Conservation (phyloP, 345 rosid species). For the Cardamine resedifolia region DNA sequence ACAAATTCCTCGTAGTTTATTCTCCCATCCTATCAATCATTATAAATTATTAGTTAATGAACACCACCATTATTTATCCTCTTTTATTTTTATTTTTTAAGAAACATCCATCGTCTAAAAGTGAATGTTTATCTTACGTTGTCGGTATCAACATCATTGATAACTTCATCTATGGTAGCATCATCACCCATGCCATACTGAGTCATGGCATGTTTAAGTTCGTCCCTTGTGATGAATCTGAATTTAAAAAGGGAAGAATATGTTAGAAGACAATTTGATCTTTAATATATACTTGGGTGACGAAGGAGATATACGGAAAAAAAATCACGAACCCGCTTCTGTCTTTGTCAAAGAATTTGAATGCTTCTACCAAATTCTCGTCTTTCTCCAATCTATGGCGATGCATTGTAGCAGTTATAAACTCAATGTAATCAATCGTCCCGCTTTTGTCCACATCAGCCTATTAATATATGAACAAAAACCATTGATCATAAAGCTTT, state of each 20-base stretch:
- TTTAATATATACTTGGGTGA: not conserved
- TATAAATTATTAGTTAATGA: too few relatives aligned
- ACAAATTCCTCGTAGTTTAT: constrained; percentile 74
- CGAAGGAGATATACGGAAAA: not conserved
- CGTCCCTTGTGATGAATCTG: constrained; percentile 88
- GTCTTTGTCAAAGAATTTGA: constrained; percentile 78
- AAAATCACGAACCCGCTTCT: constrained; percentile 59
- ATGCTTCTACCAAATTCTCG: constrained; percentile 69
- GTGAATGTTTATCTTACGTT: constrained; percentile 43
- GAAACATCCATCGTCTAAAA: not conserved
- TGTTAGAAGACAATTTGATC: not conserved
- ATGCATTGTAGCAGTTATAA: constrained; percentile 87
- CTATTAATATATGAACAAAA: constrained; percentile 38
- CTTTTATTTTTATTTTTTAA: too few relatives aligned
- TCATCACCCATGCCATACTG: constrained; percentile 79
- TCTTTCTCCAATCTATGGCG: constrained; percentile 78
- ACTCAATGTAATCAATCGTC: constrained; percentile 82
- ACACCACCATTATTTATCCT: not conserved
- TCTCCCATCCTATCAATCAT: constrained; percentile 56
- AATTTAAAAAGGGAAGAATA: not conserved
- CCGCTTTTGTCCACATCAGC: constrained; percentile 91
- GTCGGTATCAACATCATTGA: constrained; percentile 81
- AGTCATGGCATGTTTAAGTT: constrained; percentile 68
- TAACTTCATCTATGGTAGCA: constrained; percentile 67
- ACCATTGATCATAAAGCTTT: not conserved